Evolutionary conservation across 805 yeast species (phyloP).

Genomic region (Candida nitratophila): DNA sequence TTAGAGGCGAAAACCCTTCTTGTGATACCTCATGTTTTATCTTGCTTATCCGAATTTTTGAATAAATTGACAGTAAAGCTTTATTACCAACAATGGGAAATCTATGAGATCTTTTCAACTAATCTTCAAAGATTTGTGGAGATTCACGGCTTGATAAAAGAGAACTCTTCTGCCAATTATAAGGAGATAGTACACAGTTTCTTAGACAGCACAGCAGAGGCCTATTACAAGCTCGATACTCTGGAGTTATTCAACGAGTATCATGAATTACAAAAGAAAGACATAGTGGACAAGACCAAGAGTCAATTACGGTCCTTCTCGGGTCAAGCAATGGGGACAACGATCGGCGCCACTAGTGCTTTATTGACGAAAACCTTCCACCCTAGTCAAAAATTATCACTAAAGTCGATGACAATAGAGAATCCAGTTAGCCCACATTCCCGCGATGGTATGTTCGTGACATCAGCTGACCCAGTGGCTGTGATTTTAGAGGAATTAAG

Average conservation of each 20-base stretch:
- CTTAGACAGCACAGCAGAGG: conserved; percentile 28
- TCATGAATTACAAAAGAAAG: conserved; percentile 29
- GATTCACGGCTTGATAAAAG: conserved; percentile 25
- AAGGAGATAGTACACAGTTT: conserved; percentile 32
- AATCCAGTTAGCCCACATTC: conserved; percentile 29
- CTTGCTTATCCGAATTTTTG: conserved; percentile 42
- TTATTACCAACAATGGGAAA: conserved; percentile 31
- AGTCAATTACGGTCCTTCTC: conserved; percentile 17
- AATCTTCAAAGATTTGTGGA: conserved; percentile 21
- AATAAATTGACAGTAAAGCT: conserved; percentile 32
- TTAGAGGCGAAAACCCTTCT: conserved; percentile 33
- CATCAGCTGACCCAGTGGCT: conserved; percentile 23
- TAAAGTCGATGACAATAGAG: conserved; percentile 20
- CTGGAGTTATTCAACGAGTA: conserved; percentile 30
- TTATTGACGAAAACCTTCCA: conserved; percentile 25
- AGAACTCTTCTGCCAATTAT: conserved; percentile 15
- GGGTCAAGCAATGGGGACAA: conserved; percentile 20
- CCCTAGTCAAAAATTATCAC: conserved; percentile 22
- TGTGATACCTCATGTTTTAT: conserved; percentile 39
- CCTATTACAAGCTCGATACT: conserved; percentile 32
- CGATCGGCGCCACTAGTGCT: conserved; percentile 23
- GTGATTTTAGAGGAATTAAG: conserved; percentile 9
- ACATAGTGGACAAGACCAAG: conserved; percentile 26
- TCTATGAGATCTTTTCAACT: conserved; percentile 25
- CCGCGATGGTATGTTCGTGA: conserved; percentile 24